A percentile compares a stretch with the other conserved stretches of the same genome.
Conservation (phyloP, 2,329 filamentous ascomycete species). For the Talaromyces sp. region DNA sequence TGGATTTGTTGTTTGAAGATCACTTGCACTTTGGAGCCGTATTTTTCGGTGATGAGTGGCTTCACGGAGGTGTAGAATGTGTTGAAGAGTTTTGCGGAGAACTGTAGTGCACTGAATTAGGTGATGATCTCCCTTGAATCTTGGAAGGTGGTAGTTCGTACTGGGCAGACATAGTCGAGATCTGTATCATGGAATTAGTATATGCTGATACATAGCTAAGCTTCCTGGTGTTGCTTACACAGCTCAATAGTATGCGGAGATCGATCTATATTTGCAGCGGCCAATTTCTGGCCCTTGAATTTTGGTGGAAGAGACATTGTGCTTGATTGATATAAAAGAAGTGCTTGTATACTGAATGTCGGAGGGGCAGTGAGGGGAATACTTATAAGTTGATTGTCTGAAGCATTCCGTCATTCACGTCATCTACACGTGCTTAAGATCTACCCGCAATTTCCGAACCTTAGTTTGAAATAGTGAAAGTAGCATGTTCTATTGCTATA, state of each 20-base stretch:
- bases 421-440: not conserved
- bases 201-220: too few relatives aligned
- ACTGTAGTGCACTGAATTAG: slow-evolving; percentile 35
- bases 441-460: not conserved
- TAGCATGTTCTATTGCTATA: not conserved
- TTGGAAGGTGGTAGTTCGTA: slow-evolving; percentile 31
- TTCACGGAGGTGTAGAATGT: slow-evolving; percentile 68
- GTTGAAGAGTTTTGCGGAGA: slow-evolving; percentile 71
- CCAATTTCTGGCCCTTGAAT: slow-evolving; percentile 54
- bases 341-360: not conserved
- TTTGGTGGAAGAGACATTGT: slow-evolving; percentile 60
- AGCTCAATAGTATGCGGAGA: slow-evolving; percentile 40
- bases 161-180: slow-evolving; percentile 87
- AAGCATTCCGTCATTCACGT: not conserved
- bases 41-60: slow-evolving; percentile 62
- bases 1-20: slow-evolving; percentile 91
- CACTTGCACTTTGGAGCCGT: slow-evolving; percentile 63
- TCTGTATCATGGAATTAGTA: slow-evolving; percentile 41
- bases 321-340: not conserved
- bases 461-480: not conserved
- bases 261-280: slow-evolving; percentile 23
- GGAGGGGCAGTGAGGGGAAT: not conserved
- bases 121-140: not conserved
- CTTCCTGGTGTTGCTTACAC: slow-evolving; percentile 32
- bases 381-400: not conserved